A percentile compares a stretch with the other conserved stretches of the same genome.
These are phyloP conservation scores for Xylaria digitata DNA, from an alignment of 2,329 filamentous ascomycete genomes.

Conservation along the genomic window DNA sequence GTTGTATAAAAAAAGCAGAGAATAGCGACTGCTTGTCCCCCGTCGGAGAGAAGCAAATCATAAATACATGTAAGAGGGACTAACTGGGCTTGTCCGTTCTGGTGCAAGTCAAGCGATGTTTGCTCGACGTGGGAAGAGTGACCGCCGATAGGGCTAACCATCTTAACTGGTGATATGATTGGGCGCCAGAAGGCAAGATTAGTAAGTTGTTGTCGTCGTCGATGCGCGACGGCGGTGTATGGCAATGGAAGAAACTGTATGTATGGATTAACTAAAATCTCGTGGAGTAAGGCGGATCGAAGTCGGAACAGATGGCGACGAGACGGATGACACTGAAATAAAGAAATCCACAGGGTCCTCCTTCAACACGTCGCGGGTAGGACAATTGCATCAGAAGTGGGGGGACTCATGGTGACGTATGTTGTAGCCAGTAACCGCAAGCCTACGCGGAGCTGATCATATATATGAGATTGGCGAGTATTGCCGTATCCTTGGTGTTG, in stretches of 20 bases:
- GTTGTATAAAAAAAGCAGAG: neutral
- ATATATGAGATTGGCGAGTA: neutral
- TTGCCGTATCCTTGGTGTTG: neutral
- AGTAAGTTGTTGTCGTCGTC: neutral
- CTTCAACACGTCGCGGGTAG: neutral
- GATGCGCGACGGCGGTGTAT: constrained; percentile 5
- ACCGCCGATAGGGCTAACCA: constrained; percentile 41
- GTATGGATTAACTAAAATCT: neutral
- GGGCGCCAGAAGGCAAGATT: neutral
- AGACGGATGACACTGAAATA: neutral
- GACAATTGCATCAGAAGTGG: constrained; percentile 38
- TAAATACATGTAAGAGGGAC: constrained; percentile 10
- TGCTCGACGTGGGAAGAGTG: constrained; percentile 41
- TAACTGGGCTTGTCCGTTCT: constrained; percentile 42
- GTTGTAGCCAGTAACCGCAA: neutral
- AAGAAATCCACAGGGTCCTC: constrained; percentile 3
- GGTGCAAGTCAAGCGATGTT: constrained; percentile 39
- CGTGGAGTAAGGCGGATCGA: neutral
- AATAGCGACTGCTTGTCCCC: neutral
- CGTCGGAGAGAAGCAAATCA: neutral
- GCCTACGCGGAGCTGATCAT: too few species aligned
- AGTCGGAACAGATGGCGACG: too few species aligned
- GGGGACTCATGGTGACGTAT: constrained; percentile 42
- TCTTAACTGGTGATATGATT: constrained; percentile 27
- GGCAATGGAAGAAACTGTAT: neutral